These are phyloP conservation scores for Pichia exigua DNA, from an alignment of 805 yeast genomes.

Conservation along the genomic window DNA sequence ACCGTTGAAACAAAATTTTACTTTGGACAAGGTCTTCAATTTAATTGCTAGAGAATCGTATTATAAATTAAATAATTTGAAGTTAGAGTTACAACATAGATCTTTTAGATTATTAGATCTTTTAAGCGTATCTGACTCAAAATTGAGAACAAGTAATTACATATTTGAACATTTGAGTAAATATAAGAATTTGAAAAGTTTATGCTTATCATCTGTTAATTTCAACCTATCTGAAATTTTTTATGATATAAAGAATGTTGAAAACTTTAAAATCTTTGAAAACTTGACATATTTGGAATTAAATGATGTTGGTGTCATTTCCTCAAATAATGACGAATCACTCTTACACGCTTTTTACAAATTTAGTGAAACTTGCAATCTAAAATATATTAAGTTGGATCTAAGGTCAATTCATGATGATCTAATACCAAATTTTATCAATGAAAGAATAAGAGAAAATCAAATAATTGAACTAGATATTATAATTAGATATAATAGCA, in stretches of 20 bases:
- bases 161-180: background rate
- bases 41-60: background rate
- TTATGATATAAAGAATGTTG: background rate
- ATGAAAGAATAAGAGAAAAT: constrained; percentile 7
- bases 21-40: constrained; percentile 1
- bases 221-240: constrained; percentile 1
- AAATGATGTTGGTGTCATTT: constrained; percentile 12
- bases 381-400: constrained; percentile 14
- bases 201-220: constrained; percentile 11
- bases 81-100: constrained; percentile 1
- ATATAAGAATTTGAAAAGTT: constrained; percentile 3
- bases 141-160: background rate
- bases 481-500: constrained; percentile 16
- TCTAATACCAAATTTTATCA: constrained; percentile 14
- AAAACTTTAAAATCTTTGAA: constrained; percentile 4
- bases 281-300: constrained; percentile 14
- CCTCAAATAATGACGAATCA: constrained; percentile 7
- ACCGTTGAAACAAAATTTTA: constrained; percentile 10
- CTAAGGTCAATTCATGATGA: constrained; percentile 18
- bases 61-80: constrained; percentile 1
- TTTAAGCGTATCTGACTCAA: background rate
- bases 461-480: constrained; percentile 20
- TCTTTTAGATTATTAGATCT: constrained; percentile 6
- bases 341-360: constrained; percentile 11
- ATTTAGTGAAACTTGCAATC: background rate